Base-by-base conservation (phyloP, 768 basidiomycete species). In the Trametes meyenii region DNA sequence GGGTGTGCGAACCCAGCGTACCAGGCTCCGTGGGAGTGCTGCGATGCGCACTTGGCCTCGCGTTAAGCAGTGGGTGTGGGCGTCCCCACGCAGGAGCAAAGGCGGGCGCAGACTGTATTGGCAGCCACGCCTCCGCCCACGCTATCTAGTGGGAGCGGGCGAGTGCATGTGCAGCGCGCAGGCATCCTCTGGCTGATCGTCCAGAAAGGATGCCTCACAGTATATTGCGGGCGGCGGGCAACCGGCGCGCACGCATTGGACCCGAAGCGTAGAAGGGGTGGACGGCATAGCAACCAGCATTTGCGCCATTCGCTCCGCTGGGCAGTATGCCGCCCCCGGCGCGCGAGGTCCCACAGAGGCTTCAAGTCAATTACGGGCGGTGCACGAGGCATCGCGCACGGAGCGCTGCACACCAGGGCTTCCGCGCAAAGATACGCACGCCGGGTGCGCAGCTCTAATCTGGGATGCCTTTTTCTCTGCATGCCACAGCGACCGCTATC, bases 51-150 rank as follows among this genome's bases (percentile, higher is more conserved):
- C 24, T 26, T 14, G 56, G 16, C 23, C 48, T 40, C 24, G 26
- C 6, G 33, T 26, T 16, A 23, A 40, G 48, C 38, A 16, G 29
- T 19, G n/a, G 16, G 38, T 6, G 39, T 42, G 10, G 26, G 38
- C 24, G 35, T 10, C 16, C 46, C 49, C 57, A 43, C 40, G 57
- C 49, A 21, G 16, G 57, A 26, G 38, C 40, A 50, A 12, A 21
- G 57, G 45, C 38, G 55, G 29, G 14, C 33, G 55, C 45, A 14
- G 21, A 58, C 19, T 58, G 49, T 43, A 58, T 50, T 50, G 57
- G 39, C 57, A 40, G 48, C 42, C 49, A 21, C 23, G 49, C 11
- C 21, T 13, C 26, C 48, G 48, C 57, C 49, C 57, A 50, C 42
- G 40, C 49, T 50, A 35, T 26, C 40, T 8, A 21, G 57, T 43